Evolutionary conservation across 2,329 filamentous ascomycete genomes (phyloP).

Genomic region (Annulohypoxylon truncatum): DNA sequence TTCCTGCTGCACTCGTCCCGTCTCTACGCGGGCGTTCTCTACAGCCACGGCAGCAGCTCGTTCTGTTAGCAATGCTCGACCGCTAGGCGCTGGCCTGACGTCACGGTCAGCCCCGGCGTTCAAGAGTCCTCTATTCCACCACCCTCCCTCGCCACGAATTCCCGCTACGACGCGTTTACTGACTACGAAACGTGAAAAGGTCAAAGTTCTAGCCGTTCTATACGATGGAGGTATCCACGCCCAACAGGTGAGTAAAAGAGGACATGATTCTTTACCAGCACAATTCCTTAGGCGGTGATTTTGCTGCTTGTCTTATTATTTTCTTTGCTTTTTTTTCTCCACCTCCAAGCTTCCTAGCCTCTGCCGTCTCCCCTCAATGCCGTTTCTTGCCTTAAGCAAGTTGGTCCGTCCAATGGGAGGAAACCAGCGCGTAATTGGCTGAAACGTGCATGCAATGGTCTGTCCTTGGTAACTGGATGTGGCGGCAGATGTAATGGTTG

Average conservation of each 20-base stretch:
- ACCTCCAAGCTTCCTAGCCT: slow-evolving; percentile 1
- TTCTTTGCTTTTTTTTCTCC: slow-evolving; percentile 1
- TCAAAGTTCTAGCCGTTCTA: slow-evolving; percentile 93
- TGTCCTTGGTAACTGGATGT: slow-evolving; percentile 31
- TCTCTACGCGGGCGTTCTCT: slow-evolving; percentile 45
- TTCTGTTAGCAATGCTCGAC: slow-evolving; percentile 43
- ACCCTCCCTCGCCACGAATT: slow-evolving; percentile 55
- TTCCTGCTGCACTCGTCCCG: slow-evolving; percentile 54
- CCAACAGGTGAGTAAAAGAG: slow-evolving; percentile 72
- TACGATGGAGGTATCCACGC: slow-evolving; percentile 94
- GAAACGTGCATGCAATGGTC: slow-evolving; percentile 37
- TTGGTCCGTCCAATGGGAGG: slow-evolving; percentile 27
- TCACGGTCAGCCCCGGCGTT: slow-evolving; percentile 43
- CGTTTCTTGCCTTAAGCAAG: slow-evolving; percentile 29
- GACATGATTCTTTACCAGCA: slow-evolving; percentile 10
- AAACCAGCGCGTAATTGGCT: slow-evolving; percentile 32
- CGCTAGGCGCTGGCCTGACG: slow-evolving; percentile 43
- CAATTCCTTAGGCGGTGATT: slow-evolving; percentile 7
- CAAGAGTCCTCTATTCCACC: slow-evolving; percentile 46
- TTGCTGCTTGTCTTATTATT: slow-evolving; percentile 7
- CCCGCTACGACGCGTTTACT: slow-evolving; percentile 70
- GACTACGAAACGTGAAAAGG: slow-evolving; percentile 70
- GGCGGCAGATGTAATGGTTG: slow-evolving; percentile 35
- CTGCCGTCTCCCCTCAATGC: slow-evolving; percentile 36
- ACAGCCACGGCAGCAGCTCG: slow-evolving; percentile 44